phyloP scores from a whole-genome alignment of 495 filamentous ascomycete genomes.

The Lasiosphaeria ovina region DNA sequence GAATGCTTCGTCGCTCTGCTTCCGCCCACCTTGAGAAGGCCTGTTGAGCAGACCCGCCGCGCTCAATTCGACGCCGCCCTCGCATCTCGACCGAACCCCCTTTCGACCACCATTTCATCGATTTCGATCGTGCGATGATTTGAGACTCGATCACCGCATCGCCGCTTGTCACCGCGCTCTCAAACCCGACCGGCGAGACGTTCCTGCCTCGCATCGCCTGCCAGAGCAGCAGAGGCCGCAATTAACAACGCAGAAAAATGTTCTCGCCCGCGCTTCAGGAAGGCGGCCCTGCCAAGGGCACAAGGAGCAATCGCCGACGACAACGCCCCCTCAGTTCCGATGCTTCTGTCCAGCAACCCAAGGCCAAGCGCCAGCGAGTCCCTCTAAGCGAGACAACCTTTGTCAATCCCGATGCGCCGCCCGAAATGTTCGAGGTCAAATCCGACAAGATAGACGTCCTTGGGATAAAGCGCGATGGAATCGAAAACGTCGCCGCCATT shows the following conservation, averaged over 20 bases:
- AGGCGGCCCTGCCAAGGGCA: conserved; percentile 51
- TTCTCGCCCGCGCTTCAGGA: conserved; percentile 56
- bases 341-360: conserved; percentile 59
- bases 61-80: conserved; percentile 1
- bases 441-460: conserved; percentile 41
- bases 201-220: background rate
- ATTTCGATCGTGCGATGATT: conserved; percentile 8
- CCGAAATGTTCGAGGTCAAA: conserved; percentile 50
- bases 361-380: conserved; percentile 70
- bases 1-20: conserved; percentile 37
- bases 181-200: conserved; percentile 2
- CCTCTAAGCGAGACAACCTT: conserved; percentile 56
- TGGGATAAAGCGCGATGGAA: conserved; percentile 43
- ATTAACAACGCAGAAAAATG: conserved; percentile 44
- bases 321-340: conserved; percentile 66
- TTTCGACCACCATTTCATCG: conserved; percentile 9
- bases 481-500: conserved; percentile 34
- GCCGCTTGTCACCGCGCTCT: conserved; percentile 6
- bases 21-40: conserved; percentile 10
- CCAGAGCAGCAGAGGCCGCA: conserved; percentile 17
- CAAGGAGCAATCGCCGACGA: conserved; percentile 59
- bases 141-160: conserved; percentile 6
- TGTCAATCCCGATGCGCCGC: conserved; percentile 42
- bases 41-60: background rate
- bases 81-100: background rate